Conservation (phyloP, 164 flowering plant species). For the Vitis vinifera region DNA sequence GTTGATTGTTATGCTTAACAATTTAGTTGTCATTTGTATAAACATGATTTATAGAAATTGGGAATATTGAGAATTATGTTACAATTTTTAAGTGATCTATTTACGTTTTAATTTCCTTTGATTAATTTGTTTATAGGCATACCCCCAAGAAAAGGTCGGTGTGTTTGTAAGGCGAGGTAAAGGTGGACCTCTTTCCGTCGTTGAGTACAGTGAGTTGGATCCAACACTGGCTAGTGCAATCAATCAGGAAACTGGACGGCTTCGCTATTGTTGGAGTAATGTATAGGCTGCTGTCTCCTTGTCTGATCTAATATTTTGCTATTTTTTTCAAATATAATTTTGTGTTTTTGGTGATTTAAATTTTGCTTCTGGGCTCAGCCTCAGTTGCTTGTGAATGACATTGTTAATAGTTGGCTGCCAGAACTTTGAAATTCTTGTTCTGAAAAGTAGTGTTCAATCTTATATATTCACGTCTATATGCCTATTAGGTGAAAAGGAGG, state of each 20-base stretch:
- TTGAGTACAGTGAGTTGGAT: slow-evolving; percentile 96
- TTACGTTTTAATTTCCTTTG: not conserved
- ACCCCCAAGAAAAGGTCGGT: slow-evolving; percentile 97
- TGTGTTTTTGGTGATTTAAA: slow-evolving; percentile 1
- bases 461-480: too few relatives aligned
- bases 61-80: not conserved
- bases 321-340: not conserved
- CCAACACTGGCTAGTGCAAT: slow-evolving; percentile 67
- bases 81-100: not conserved
- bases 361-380: not conserved
- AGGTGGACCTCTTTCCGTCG: slow-evolving; percentile 92
- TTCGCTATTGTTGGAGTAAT: slow-evolving; percentile 98
- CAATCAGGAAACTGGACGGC: slow-evolving; percentile 93
- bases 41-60: not conserved
- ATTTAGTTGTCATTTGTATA: too few relatives aligned
- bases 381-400: too few relatives aligned
- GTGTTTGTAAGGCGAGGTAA: slow-evolving; percentile 92
- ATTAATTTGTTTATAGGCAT: slow-evolving; percentile 55
- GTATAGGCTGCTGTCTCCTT: slow-evolving; percentile 36
- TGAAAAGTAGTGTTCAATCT: too few relatives aligned
- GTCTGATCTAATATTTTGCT: not conserved
- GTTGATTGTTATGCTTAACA: not conserved
- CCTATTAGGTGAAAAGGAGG: too few relatives aligned
- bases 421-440: too few relatives aligned
- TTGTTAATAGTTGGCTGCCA: too few relatives aligned